Evolutionary conservation across 495 filamentous ascomycete species (phyloP).

Genomic region (Barbatosphaeria neglecta): DNA sequence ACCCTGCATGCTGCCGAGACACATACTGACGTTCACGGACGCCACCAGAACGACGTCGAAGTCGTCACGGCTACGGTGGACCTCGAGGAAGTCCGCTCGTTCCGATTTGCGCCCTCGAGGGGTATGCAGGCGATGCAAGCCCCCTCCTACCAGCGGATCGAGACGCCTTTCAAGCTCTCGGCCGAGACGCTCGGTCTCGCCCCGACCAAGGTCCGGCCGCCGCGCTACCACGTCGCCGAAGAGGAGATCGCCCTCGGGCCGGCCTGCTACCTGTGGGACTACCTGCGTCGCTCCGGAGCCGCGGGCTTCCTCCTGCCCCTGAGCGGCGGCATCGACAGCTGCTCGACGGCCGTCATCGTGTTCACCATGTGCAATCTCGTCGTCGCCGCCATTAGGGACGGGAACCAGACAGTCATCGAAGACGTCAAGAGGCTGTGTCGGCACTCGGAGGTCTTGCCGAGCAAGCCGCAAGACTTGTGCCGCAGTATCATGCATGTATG

Average conservation of each 20-base stretch:
- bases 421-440: constrained; percentile 55
- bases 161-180: constrained; percentile 26
- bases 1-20: too few species aligned
- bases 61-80: constrained; percentile 73
- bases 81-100: constrained; percentile 59
- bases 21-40: neutral
- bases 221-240: constrained; percentile 50
- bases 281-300: constrained; percentile 52
- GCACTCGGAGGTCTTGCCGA: constrained; percentile 42
- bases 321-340: constrained; percentile 62
- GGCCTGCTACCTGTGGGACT: constrained; percentile 79
- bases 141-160: constrained; percentile 23
- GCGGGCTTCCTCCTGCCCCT: constrained; percentile 51
- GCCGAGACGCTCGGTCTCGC: constrained; percentile 24
- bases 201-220: constrained; percentile 21
- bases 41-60: constrained; percentile 63
- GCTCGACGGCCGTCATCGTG: constrained; percentile 51
- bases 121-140: constrained; percentile 43
- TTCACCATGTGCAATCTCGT: constrained; percentile 72
- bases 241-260: constrained; percentile 65
- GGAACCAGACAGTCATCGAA: constrained; percentile 51
- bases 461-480: constrained; percentile 51
- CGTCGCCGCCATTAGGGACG: constrained; percentile 48
- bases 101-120: constrained; percentile 39
- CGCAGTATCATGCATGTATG: constrained; percentile 10